phyloP scores from a whole-genome alignment of 805 yeast genomes.

The Zygosaccharomyces bailii region DNA sequence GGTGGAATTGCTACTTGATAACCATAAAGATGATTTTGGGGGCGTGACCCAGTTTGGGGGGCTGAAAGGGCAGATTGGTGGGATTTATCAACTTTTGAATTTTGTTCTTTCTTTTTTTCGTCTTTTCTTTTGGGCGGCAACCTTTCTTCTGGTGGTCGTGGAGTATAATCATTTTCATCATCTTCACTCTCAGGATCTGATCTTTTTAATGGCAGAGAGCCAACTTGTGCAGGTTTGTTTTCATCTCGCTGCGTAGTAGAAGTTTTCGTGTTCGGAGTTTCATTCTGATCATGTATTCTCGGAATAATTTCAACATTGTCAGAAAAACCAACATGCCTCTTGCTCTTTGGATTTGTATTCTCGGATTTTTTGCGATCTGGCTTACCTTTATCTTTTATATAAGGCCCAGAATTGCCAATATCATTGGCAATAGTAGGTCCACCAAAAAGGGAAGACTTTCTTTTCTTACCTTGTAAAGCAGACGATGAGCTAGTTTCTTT shows the following conservation, averaged over 20 bases:
- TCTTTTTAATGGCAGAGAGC: slow-evolving; percentile 4
- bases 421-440: slow-evolving; percentile 19
- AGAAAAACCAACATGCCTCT: slow-evolving; percentile 24
- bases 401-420: slow-evolving; percentile 9
- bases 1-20: not conserved
- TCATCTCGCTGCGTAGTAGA: not conserved
- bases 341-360: slow-evolving; percentile 3
- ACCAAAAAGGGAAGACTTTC: slow-evolving; percentile 35
- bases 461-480: slow-evolving; percentile 24
- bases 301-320: slow-evolving; percentile 21
- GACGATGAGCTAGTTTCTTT: slow-evolving; percentile 1
- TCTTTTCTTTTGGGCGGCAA: not conserved
- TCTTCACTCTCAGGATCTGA: slow-evolving; percentile 5
- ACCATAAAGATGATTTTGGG: not conserved
- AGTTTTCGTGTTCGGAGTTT: too few relatives aligned
- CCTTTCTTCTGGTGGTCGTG: slow-evolving; percentile 7
- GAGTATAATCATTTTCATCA: slow-evolving; percentile 18
- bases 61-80: not conserved
- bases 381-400: slow-evolving; percentile 18
- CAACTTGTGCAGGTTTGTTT: not conserved
- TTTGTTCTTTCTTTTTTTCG: not conserved
- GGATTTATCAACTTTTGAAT: not conserved
- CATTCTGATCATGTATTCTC: slow-evolving; percentile 1
- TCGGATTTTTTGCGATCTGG: slow-evolving; percentile 9
- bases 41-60: not conserved